Percentiles rank a stretch among this genome's conserved stretches.
phyloP scores from a whole-genome alignment of 805 yeast species.

The Metschnikowia matae region DNA sequence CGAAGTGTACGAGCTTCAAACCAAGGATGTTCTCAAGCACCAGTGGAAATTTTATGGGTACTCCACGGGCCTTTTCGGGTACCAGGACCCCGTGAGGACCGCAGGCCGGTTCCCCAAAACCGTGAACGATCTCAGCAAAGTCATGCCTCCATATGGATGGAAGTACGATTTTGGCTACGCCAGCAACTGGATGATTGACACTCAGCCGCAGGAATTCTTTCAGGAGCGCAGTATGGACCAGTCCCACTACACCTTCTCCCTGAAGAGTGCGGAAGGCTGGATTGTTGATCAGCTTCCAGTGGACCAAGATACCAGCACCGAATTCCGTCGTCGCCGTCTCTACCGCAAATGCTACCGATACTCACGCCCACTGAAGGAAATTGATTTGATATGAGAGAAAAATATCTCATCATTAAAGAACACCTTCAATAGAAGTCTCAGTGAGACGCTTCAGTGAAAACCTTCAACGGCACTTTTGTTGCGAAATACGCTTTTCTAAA shows the following conservation, averaged over 20 bases:
- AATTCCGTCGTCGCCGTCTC: constrained; percentile 57
- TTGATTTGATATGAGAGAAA: background rate
- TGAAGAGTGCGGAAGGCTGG: constrained; percentile 45
- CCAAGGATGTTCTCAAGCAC: constrained; percentile 54
- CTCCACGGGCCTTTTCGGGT: constrained; percentile 53
- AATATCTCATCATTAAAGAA: no score
- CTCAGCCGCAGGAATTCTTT: constrained; percentile 50
- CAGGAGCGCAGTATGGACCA: constrained; percentile 34
- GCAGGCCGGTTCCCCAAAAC: constrained; percentile 63
- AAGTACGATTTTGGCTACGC: constrained; percentile 50
- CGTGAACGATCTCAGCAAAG: constrained; percentile 46
- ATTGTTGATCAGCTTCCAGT: constrained; percentile 38
- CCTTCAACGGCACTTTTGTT: no score
- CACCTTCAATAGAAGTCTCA: no score
- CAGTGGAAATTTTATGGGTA: constrained; percentile 61
- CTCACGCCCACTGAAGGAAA: constrained; percentile 14
- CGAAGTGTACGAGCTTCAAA: constrained; percentile 74
- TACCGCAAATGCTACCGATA: constrained; percentile 50
- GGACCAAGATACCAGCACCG: constrained; percentile 34
- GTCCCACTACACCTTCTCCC: constrained; percentile 22
- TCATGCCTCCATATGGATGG: constrained; percentile 74
- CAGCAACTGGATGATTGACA: constrained; percentile 64
- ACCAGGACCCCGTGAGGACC: constrained; percentile 35
- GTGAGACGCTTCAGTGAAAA: no score
- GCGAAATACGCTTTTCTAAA: no score